A percentile compares a stretch with the other conserved stretches of the same genome.
Conservation (phyloP, 2,329 filamentous ascomycete species). For the Cucurbitaria berberidis region DNA sequence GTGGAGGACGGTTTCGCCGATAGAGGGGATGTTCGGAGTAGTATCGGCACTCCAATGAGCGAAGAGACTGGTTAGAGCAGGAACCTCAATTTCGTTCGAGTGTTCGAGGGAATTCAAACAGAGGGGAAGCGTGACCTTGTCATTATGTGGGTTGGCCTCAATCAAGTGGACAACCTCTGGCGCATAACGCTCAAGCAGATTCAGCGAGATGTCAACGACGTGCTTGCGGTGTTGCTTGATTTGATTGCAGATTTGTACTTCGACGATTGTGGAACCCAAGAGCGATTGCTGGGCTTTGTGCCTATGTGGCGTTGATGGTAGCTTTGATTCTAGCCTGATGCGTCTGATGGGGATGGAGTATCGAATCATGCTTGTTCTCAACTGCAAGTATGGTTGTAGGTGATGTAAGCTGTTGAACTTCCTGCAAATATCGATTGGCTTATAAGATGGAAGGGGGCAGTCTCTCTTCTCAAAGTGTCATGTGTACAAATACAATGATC, state of each 20-base stretch:
- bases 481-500: not conserved
- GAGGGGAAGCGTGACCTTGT: not conserved
- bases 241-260: not conserved
- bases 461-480: not conserved
- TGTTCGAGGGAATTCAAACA: not conserved
- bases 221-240: not conserved
- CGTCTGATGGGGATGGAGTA: no score
- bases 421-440: not conserved
- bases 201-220: not conserved
- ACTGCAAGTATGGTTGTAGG: not conserved
- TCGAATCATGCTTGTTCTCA: not conserved
- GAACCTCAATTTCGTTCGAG: not conserved
- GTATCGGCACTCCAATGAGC: not conserved
- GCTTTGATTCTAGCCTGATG: not conserved
- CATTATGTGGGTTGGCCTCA: not conserved
- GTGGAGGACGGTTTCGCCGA: not conserved
- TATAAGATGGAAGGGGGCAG: not conserved
- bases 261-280: not conserved
- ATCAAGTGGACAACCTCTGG: not conserved
- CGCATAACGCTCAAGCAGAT: not conserved
- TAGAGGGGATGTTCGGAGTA: not conserved
- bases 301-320: not conserved
- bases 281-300: not conserved
- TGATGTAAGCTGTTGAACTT: not conserved
- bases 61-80: not conserved